Percentiles rank a stretch among this genome's conserved stretches.
These are phyloP conservation scores for Dimargaris xerosporica DNA, from an alignment of 192 early-diverging fungal genomes.

Conservation along the genomic window DNA sequence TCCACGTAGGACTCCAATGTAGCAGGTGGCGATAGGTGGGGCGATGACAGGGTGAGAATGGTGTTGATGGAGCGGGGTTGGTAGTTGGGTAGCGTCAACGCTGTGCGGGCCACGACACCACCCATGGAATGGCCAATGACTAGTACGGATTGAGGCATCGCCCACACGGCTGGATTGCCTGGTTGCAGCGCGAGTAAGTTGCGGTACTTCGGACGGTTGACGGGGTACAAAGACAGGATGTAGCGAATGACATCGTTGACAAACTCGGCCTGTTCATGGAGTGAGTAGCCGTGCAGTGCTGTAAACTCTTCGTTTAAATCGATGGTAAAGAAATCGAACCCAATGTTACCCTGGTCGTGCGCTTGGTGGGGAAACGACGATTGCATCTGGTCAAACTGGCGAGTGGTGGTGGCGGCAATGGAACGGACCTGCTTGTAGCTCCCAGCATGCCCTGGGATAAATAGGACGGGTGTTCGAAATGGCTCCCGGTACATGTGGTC, in stretches of 20 bases:
- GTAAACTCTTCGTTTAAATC: slow-evolving; percentile 84
- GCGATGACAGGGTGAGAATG: slow-evolving; percentile 78
- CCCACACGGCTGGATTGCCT: slow-evolving; percentile 21
- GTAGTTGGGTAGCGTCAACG: slow-evolving; percentile 57
- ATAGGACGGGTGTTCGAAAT: slow-evolving; percentile 69
- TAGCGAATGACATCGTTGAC: slow-evolving; percentile 64
- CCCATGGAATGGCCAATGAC: slow-evolving; percentile 93
- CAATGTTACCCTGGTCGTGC: slow-evolving; percentile 21
- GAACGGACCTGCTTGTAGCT: slow-evolving; percentile 80
- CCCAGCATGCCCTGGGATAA: slow-evolving; percentile 91
- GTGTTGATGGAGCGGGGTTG: slow-evolving; percentile 52
- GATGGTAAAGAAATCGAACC: slow-evolving; percentile 39
- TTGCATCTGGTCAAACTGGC: slow-evolving; percentile 32
- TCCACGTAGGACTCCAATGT: slow-evolving; percentile 42
- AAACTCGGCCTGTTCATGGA: slow-evolving; percentile 77
- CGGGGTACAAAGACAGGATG: slow-evolving; percentile 54
- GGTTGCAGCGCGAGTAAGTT: background rate
- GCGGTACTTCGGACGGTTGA: slow-evolving; percentile 20
- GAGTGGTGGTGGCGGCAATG: slow-evolving; percentile 56
- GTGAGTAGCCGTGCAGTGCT: slow-evolving; percentile 66
- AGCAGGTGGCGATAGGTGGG: slow-evolving; percentile 67
- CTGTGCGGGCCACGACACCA: slow-evolving; percentile 75
- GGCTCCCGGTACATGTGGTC: slow-evolving; percentile 26
- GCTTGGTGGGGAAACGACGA: slow-evolving; percentile 3
- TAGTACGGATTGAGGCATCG: slow-evolving; percentile 54